Evolutionary conservation across 169 alveolate genomes (phyloP), one percentile per base, ranked within the genome.

Genomic region (Blepharisma undulans): DNA sequence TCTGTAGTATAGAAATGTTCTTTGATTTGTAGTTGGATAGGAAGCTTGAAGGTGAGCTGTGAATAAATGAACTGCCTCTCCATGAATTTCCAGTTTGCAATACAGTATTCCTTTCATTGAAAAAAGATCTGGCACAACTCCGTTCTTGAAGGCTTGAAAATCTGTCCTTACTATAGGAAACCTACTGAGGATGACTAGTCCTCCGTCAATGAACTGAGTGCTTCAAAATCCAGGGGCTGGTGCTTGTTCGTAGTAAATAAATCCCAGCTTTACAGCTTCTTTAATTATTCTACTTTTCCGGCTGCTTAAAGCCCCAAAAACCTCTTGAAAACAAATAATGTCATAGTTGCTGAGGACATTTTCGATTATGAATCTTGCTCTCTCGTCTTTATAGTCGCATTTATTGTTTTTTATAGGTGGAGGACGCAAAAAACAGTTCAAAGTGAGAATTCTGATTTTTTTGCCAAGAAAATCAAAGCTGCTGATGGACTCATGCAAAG

Each of bases 11-110:
- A 76, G 32, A 8, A 76, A 87, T 25, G 77, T 30, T 48, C 2
- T 27, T 74, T 71, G 34, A 25, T 88, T 60, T 27, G 29, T 81
- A 27, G 89, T 89, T 61, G 22, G 71, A 80, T 93, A 93, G 5
- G 93, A 66, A 6, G 95, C 71, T 76, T 93, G 93, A 30, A 84
- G 66, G 81, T 93, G 95, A n/a, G 95, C 87, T 80, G 91, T 85
- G 87, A 93, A 90, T 59, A 93, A 29, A 87, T 87, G 90, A 72
- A 90, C 25, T 87, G 30, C 71, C 22, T 60, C 76, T 79, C 82
- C 77, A 66, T 32, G 32, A n/a, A 90, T 90, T 72, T 78, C 60
- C 8, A 93, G 90, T 90, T 93, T 87, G 0, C 92, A 76, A 86
- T 87, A 90, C 34, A 90, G 34, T 21, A 77, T 77, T n/a, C 95